A percentile compares a stretch with the other conserved stretches of the same genome.
These are phyloP conservation scores for Candida sojae DNA, from an alignment of 1,139 yeast species.

Conservation along the genomic window DNA sequence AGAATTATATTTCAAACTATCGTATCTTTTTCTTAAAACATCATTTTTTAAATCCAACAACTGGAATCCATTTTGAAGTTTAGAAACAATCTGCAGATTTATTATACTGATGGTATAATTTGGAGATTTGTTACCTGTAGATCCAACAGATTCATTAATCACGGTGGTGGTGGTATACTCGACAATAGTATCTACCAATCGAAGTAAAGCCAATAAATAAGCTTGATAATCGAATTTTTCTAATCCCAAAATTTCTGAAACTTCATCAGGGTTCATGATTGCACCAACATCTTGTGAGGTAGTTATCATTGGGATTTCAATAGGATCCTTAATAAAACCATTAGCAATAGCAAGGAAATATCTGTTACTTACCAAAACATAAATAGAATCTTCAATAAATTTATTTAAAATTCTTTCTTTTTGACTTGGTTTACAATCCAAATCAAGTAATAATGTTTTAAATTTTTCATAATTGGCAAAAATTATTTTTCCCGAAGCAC, in stretches of 20 bases:
- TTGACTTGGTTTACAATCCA: slow-evolving; percentile 19
- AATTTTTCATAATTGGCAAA: slow-evolving; percentile 8
- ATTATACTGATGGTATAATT: slow-evolving; percentile 25
- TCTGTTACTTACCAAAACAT: slow-evolving; percentile 19
- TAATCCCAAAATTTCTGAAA: slow-evolving; percentile 14
- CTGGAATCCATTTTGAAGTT: slow-evolving; percentile 30
- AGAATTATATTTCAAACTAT: slow-evolving; percentile 31
- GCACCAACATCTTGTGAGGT: slow-evolving; percentile 16
- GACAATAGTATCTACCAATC: slow-evolving; percentile 25
- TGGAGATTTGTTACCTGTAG: slow-evolving; percentile 10
- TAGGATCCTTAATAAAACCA: slow-evolving; percentile 11
- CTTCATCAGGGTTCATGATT: slow-evolving; percentile 22
- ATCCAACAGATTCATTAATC: slow-evolving; percentile 23
- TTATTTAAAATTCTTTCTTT: slow-evolving; percentile 22
- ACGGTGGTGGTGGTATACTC: slow-evolving; percentile 31
- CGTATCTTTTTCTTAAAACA: slow-evolving; percentile 27
- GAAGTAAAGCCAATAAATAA: slow-evolving; percentile 26
- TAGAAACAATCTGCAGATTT: slow-evolving; percentile 27
- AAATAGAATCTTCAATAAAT: slow-evolving; percentile 24
- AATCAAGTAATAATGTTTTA: slow-evolving; percentile 7
- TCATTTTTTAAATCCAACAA: slow-evolving; percentile 34
- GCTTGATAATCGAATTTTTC: slow-evolving; percentile 21
- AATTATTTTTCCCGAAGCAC: slow-evolving; percentile 4
- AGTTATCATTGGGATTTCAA: slow-evolving; percentile 15
- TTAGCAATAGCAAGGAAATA: slow-evolving; percentile 21